A percentile compares a stretch with the other conserved stretches of the same genome.
These are phyloP conservation scores for Saccharomycopsis synnaedendra DNA, from an alignment of 805 yeast species.

Conservation along the genomic window DNA sequence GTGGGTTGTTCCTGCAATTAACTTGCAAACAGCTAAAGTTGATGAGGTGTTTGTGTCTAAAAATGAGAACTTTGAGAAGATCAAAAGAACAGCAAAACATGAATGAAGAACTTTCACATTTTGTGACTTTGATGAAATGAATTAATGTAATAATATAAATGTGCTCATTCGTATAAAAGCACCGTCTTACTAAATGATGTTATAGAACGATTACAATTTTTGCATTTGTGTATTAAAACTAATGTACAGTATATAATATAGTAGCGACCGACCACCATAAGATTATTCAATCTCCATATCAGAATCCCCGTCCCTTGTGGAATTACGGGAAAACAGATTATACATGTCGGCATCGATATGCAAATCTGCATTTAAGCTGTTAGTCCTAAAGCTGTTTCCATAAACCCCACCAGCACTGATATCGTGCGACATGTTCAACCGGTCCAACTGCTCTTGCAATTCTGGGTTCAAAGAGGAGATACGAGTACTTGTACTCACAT, in stretches of 20 bases:
- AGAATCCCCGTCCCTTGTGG: constrained; percentile 7
- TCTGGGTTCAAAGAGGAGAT: constrained; percentile 11
- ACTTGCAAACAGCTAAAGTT: constrained; percentile 68
- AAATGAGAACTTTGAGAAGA: constrained; percentile 10
- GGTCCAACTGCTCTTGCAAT: neutral
- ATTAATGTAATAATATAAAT: too few species aligned
- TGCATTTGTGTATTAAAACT: neutral
- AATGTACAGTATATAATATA: neutral
- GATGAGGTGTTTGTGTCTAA: constrained; percentile 36
- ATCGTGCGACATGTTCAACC: neutral
- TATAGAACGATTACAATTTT: neutral
- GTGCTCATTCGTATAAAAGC: neutral
- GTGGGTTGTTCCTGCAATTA: constrained; percentile 92
- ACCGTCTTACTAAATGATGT: neutral
- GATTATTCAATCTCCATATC: constrained; percentile 13
- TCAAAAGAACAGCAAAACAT: neutral
- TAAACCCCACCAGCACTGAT: neutral
- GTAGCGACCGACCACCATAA: neutral
- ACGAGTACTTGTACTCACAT: constrained; percentile 14
- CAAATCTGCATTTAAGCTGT: neutral
- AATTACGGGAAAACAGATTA: constrained; percentile 11
- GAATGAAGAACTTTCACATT: neutral
- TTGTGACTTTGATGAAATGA: too few species aligned
- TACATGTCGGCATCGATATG: neutral
- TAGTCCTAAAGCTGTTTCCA: constrained; percentile 1